Base-by-base conservation (phyloP, 1,284 basidiomycete genomes). In the Pyrrhoderma lamaoense region DNA sequence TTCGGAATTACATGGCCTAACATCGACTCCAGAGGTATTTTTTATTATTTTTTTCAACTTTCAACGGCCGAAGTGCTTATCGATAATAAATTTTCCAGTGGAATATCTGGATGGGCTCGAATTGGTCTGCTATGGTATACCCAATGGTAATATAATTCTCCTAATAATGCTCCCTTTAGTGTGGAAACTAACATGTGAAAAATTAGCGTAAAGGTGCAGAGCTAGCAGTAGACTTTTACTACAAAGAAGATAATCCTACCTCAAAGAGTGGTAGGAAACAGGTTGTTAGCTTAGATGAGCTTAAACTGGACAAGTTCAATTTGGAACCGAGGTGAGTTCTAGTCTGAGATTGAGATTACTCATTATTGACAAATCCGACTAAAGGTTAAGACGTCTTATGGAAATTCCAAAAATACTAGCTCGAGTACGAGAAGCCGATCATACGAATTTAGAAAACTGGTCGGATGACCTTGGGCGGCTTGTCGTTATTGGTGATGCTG, bases 401-500 rank as follows among this genome's bases (percentile, higher is more conserved):
- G 16, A 31, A 13, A 37, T 39, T 5, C 44, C 45, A 19, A 36
- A 36, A 8, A 40, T 34, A 3, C 27, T 47, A 11, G 27, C 21
- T 4, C 45, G 27, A 13, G 16, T 42, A 40, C 25, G 36, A 47
- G 22, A 27, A 11, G 37, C 39, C 9, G 25, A 23, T 11, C 18
- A 38, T 18, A 19, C 35, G 5, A 18, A 13, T 11, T n/a, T 52
- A 31, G 51, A 46, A 14, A 70, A 76, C 21, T 84, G 82, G 81
- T 73, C 76, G 0, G 73, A 80, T 54, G 58, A 67, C 0, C 66
- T 64, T 22, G 61, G 64, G 2, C 65, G 65, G 52, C 61, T 72
- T 48, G 66, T 76, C 3, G 61, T 76, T 4, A 59, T 77, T 35
- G 75, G 75, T 31, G 74, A 76, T 53, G 70, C 75, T 1, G 73